These are phyloP conservation scores for Pichia sp. DNA, from an alignment of 1,139 yeast genomes.

Conservation along the genomic window DNA sequence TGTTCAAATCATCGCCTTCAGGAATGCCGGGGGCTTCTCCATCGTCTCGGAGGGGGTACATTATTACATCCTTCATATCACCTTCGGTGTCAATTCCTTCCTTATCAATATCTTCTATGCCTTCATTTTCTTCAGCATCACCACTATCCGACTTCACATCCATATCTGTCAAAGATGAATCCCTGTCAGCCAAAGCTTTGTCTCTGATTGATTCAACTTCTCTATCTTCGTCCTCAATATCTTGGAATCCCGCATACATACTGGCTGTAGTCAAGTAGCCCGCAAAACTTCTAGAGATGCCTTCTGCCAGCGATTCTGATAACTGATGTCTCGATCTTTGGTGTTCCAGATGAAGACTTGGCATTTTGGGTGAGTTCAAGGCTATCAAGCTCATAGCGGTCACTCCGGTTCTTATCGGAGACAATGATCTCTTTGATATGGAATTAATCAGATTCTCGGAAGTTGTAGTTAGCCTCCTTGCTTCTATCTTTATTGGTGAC, in stretches of 20 bases:
- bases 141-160: too few relatives aligned
- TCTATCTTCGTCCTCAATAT: slow-evolving; percentile 21
- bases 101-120: not conserved
- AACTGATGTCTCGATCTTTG: not conserved
- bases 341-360: not conserved
- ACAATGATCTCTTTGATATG: slow-evolving; percentile 14
- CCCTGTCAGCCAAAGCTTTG: not conserved
- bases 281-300: slow-evolving; percentile 40
- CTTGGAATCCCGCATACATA: slow-evolving; percentile 41
- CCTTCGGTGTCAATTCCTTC: not conserved
- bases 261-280: slow-evolving; percentile 46
- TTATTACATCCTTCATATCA: not conserved
- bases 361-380: not conserved
- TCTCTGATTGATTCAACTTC: slow-evolving; percentile 12
- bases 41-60: too few relatives aligned
- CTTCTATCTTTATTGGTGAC: not conserved
- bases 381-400: not conserved
- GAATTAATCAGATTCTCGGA: slow-evolving; percentile 17
- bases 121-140: slow-evolving; percentile 1
- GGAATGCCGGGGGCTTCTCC: not conserved
- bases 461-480: slow-evolving; percentile 12
- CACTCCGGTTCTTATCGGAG: slow-evolving; percentile 10
- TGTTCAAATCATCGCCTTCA: not conserved
- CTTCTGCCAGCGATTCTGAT: slow-evolving; percentile 26
- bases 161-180: slow-evolving; percentile 1